A percentile compares a stretch with the other conserved stretches of the same genome.
Evolutionary conservation across 176 grass and related monocot species (phyloP).

Genomic region (Ensete glaucum): DNA sequence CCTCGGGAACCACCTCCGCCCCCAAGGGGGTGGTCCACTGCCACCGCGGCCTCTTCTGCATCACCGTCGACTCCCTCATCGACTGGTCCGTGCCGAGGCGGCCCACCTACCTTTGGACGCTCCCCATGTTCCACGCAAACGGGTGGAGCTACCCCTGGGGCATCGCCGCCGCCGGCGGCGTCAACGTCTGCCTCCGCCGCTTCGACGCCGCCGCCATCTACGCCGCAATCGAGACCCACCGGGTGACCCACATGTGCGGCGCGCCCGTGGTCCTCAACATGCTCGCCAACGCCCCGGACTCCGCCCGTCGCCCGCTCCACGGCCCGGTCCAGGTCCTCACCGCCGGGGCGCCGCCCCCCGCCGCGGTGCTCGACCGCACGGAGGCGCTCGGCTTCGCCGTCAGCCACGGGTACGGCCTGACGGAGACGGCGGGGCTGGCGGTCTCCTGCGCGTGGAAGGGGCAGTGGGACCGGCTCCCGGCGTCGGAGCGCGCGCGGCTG

Average conservation of each 20-base stretch:
- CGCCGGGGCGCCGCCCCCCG: slow-evolving; percentile 61
- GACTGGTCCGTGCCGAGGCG: slow-evolving; percentile 39
- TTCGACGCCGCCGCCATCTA: slow-evolving; percentile 39
- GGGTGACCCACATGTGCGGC: slow-evolving; percentile 66
- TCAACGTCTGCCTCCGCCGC: slow-evolving; percentile 70
- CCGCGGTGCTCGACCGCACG: slow-evolving; percentile 43
- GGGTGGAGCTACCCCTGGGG: slow-evolving; percentile 89
- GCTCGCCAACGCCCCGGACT: slow-evolving; percentile 52
- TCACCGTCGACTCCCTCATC: slow-evolving; percentile 40
- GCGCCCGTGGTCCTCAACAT: slow-evolving; percentile 89
- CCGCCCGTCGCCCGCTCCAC: slow-evolving; percentile 28
- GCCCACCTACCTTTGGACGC: slow-evolving; percentile 77
- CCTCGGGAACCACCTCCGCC: slow-evolving; percentile 81
- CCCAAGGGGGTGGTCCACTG: slow-evolving; percentile 87
- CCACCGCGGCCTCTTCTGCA: slow-evolving; percentile 59
- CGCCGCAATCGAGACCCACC: slow-evolving; percentile 28
- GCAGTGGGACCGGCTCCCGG: slow-evolving; percentile 47
- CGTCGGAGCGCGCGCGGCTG: slow-evolving; percentile 52
- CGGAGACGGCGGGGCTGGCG: slow-evolving; percentile 41
- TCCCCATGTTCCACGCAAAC: slow-evolving; percentile 90
- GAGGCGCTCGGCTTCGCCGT: slow-evolving; percentile 62
- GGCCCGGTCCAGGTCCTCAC: slow-evolving; percentile 46
- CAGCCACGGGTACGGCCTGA: slow-evolving; percentile 76
- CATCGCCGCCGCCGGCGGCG: slow-evolving; percentile 58
- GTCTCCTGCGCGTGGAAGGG: slow-evolving; percentile 75